A percentile compares a stretch with the other conserved stretches of the same genome.
Conservation (phyloP, 208 protist species). For the Strigomonas galati region DNA sequence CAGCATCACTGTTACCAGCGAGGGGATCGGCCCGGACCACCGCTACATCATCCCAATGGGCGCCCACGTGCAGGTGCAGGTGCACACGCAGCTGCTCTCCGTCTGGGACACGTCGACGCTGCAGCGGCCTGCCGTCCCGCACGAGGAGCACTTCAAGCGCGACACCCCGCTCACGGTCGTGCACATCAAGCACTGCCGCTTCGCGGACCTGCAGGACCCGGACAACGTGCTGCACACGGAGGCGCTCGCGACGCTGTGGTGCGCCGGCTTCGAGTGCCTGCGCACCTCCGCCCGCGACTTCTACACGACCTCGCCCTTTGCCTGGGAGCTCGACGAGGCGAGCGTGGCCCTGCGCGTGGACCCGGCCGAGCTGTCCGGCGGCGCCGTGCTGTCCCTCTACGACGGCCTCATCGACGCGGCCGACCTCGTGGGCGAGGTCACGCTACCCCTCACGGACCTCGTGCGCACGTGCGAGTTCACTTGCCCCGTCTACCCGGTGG, state of each 20-base stretch:
- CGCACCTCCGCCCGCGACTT: constrained; percentile 42
- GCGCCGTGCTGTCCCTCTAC: constrained; percentile 48
- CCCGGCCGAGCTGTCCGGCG: constrained; percentile 9
- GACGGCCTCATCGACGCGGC: constrained; percentile 72
- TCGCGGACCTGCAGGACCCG: constrained; percentile 41
- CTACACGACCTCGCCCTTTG: constrained; percentile 48
- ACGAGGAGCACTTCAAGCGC: constrained; percentile 18
- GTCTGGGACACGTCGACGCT: constrained; percentile 30
- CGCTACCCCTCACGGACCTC: constrained; percentile 52
- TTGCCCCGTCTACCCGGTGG: constrained; percentile 28
- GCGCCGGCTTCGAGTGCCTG: constrained; percentile 35
- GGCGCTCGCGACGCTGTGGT: constrained; percentile 38
- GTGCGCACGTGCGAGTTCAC: constrained; percentile 41
- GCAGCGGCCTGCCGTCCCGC: constrained; percentile 21
- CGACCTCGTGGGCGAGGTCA: constrained; percentile 63
- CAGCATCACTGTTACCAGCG: constrained; percentile 35
- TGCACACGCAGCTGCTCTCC: constrained; percentile 4
- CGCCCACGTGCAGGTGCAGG: constrained; percentile 5
- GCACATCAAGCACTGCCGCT: constrained; percentile 41
- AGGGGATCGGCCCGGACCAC: constrained; percentile 38
- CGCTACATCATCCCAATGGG: constrained; percentile 46
- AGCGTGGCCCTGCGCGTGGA: constrained; percentile 53
- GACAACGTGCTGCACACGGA: constrained; percentile 56
- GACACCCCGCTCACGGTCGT: constrained; percentile 45
- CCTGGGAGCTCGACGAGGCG: constrained; percentile 11